Evolutionary conservation across 176 grass and related monocot species (phyloP).

Genomic region (Themeda triandra): DNA sequence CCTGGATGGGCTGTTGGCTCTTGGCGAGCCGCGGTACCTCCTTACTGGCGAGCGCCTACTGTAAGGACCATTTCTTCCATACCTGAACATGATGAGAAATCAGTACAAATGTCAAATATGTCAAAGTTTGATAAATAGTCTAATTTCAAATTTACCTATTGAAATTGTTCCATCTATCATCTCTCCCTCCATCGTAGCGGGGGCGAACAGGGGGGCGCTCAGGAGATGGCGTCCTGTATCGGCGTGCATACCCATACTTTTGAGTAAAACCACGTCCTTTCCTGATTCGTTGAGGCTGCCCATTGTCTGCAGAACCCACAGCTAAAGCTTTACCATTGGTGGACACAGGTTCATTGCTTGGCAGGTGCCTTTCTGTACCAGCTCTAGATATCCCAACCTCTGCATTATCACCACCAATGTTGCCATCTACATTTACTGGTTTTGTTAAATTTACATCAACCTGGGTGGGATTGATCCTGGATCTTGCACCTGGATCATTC

Average conservation of each 20-base stretch:
- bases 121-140: neutral
- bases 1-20: constrained; percentile 57
- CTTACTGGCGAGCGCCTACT: constrained; percentile 39
- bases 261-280: constrained; percentile 82
- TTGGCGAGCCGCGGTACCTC: constrained; percentile 46
- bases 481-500: constrained; percentile 27
- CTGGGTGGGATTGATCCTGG: constrained; percentile 10
- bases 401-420: constrained; percentile 23
- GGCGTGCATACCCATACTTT: constrained; percentile 62
- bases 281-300: constrained; percentile 54
- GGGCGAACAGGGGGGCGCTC: constrained; percentile 50
- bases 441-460: constrained; percentile 18
- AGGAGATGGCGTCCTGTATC: constrained; percentile 71
- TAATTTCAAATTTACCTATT: constrained; percentile 51
- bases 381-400: constrained; percentile 20
- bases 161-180: constrained; percentile 44
- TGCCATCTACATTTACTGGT: constrained; percentile 9
- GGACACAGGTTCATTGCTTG: constrained; percentile 34
- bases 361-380: constrained; percentile 27
- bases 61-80: constrained; percentile 51
- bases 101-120: constrained; percentile 3
- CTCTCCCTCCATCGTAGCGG: constrained; percentile 55
- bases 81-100: constrained; percentile 28
- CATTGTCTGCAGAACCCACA: constrained; percentile 32
- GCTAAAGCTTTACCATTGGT: constrained; percentile 38